These are phyloP conservation scores for Ilyonectria destructans DNA, from an alignment of 2,329 filamentous ascomycete genomes.

Conservation along the genomic window DNA sequence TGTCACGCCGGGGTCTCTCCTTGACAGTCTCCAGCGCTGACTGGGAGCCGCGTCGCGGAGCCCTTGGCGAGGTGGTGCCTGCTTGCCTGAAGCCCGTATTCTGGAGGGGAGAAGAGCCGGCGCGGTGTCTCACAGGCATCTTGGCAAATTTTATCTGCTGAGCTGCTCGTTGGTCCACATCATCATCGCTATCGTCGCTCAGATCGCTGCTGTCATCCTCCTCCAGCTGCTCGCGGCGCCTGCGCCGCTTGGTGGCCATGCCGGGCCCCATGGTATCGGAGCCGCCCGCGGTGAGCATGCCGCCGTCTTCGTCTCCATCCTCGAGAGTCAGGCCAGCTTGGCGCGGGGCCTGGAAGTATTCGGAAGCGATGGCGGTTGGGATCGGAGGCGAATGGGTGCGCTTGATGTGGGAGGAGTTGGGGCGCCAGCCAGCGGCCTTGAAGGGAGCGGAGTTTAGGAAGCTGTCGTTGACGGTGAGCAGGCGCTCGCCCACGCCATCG, in stretches of 20 bases:
- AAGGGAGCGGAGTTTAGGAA: conserved; percentile 87
- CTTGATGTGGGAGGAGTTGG: conserved; percentile 83
- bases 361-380: conserved; percentile 84
- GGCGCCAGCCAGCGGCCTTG: conserved; percentile 86
- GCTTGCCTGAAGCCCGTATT: conserved; percentile 74
- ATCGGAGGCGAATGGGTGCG: conserved; percentile 90
- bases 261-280: conserved; percentile 80
- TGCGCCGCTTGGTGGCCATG: conserved; percentile 77
- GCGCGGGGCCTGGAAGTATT: conserved; percentile 85
- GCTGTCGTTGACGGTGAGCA: conserved; percentile 85
- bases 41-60: conserved; percentile 77
- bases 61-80: conserved; percentile 64
- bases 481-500: conserved; percentile 87
- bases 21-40: conserved; percentile 80
- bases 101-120: conserved; percentile 90
- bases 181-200: conserved; percentile 88
- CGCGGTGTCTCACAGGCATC: conserved; percentile 89
- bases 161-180: conserved; percentile 81
- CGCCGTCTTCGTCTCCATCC: conserved; percentile 81
- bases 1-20: conserved; percentile 80
- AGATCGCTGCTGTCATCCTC: conserved; percentile 90
- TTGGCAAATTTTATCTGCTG: conserved; percentile 97
- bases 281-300: conserved; percentile 78
- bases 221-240: conserved; percentile 81
- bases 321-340: conserved; percentile 76